Base-by-base conservation (phyloP, 73 alveolate species). In the Paramecium sonneborni region DNA sequence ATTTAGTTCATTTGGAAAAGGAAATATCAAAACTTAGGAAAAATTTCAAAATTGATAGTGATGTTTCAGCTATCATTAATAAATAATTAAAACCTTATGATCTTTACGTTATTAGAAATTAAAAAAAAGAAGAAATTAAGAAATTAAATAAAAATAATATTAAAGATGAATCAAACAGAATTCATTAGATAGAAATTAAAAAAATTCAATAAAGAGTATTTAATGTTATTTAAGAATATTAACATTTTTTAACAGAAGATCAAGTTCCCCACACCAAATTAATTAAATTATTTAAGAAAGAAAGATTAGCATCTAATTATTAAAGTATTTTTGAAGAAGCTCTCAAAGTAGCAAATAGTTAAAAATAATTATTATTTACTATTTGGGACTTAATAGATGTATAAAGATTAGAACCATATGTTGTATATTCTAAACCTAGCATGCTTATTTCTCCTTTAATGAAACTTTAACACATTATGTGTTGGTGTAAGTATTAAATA, bases 1-100 rank as follows among this genome's bases (percentile, higher is more conserved):
- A 74, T 38, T 74, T 74, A 35, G 87, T 74, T 30, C 87, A 74
- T 74, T 74, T 74, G 34, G 57, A 74, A 5, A 74, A 74, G 32
- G 35, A 28, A 15, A 38, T 74, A 21, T 21, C 37, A 10, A 32
- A 28, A 32, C 32, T 14, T 32, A 35, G 87, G 6, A 43, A 74
- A 23, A 23, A 74, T 30, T 38, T 74, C 15, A 74, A 74, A 37
- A 32, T 74, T 30, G 87, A 74, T 34, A 74, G 87, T 20, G 87
- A 74, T 74, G 46, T 74, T 38, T 12, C 87, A 14, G 55, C 87
- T 12, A 67, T 30, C 21, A 67, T 30, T 67, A 67, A 67, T 24
- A 32, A 32, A 26, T 26, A 67, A 24, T 67, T 67, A 5, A 67
- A 67, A 24, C 84, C 84, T 7, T 32, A 30, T 67, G 44, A 67